Evolutionary conservation across 305 asterid genomes (phyloP).

Genomic region (Fraxinus paxiana): DNA sequence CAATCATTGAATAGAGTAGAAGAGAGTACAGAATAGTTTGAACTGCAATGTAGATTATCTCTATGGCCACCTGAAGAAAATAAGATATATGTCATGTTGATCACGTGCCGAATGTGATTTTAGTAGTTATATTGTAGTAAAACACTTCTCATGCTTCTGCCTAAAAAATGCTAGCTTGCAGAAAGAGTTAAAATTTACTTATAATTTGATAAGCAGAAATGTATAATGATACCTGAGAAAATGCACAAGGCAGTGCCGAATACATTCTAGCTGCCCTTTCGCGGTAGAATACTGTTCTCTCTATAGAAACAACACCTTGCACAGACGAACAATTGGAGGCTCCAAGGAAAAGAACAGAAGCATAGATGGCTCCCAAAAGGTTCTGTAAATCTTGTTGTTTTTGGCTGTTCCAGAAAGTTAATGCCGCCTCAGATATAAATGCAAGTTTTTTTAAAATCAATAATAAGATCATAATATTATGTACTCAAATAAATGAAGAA

Average conservation of each 20-base stretch:
- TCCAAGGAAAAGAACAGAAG: constrained; percentile 43
- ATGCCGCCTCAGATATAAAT: background rate
- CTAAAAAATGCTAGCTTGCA: background rate
- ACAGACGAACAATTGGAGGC: constrained; percentile 26
- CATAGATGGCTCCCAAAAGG: constrained; percentile 41
- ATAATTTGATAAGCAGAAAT: background rate
- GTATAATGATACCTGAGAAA: constrained; percentile 35
- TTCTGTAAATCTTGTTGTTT: constrained; percentile 42
- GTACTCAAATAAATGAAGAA: background rate
- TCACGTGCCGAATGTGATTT: background rate
- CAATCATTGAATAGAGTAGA: constrained; percentile 47
- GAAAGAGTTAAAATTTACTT: background rate
- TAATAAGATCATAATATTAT: background rate
- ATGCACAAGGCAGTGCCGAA: constrained; percentile 42
- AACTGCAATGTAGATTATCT: constrained; percentile 36
- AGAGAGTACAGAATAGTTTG: constrained; percentile 36
- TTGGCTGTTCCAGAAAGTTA: constrained; percentile 17
- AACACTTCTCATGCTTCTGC: background rate
- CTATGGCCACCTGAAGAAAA: constrained; percentile 44
- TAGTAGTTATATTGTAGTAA: background rate
- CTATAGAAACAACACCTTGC: constrained; percentile 37
- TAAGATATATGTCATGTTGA: background rate
- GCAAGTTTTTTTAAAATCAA: background rate
- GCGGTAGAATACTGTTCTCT: constrained; percentile 45
- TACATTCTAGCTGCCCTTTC: constrained; percentile 55